Conservation (phyloP, 176 grass and related monocot genomes). For the Hyparrhenia diplandra region DNA sequence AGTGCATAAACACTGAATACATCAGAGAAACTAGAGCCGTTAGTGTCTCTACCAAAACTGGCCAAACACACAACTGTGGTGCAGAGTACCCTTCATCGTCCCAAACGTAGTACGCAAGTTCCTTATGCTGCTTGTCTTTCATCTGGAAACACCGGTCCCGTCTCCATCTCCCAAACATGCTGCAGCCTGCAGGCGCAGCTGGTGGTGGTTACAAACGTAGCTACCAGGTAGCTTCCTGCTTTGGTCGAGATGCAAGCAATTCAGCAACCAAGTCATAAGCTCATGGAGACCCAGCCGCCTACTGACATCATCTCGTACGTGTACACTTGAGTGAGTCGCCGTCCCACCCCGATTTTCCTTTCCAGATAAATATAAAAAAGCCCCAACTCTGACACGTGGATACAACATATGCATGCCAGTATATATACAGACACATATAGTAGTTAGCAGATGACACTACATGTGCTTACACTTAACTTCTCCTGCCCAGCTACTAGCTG, state of each 20-base stretch:
- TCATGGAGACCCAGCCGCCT: background rate
- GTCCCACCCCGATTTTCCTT: background rate
- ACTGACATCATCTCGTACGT: constrained; percentile 5
- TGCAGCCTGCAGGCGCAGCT: background rate
- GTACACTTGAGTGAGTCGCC: background rate
- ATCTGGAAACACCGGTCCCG: background rate
- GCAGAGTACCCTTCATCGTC: too few relatives aligned
- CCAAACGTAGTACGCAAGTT: background rate
- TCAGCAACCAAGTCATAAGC: background rate
- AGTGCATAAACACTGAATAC: too few relatives aligned
- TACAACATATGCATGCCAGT: background rate
- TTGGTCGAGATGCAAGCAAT: background rate
- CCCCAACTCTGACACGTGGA: background rate
- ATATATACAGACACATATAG: background rate
- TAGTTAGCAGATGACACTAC: background rate
- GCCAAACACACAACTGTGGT: too few relatives aligned
- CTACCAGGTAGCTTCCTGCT: background rate
- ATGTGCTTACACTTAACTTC: background rate
- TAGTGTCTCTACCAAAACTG: too few relatives aligned
- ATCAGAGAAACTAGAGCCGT: too few relatives aligned
- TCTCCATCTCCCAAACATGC: background rate
- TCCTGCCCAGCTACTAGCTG: background rate
- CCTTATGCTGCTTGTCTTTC: background rate
- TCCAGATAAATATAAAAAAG: background rate
- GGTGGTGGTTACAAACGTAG: background rate